Evolutionary conservation across 768 basidiomycete species (phyloP).

Genomic region (Mycena galopus): DNA sequence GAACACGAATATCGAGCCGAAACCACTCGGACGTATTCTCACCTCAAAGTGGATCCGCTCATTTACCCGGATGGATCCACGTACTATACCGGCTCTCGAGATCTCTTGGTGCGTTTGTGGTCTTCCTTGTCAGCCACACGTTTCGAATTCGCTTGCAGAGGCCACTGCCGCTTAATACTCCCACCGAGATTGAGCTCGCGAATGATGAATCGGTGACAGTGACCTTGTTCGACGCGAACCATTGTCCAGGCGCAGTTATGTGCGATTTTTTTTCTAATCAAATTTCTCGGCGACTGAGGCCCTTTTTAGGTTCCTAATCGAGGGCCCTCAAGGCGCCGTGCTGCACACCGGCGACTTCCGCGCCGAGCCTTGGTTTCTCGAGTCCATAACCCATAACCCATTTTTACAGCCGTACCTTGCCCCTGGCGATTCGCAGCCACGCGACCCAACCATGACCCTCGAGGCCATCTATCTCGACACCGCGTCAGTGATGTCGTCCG

Average conservation of each 20-base stretch:
- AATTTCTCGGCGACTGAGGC: background rate
- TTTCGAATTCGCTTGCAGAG: conserved; percentile 54
- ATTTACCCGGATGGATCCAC: conserved; percentile 60
- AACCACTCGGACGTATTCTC: conserved; percentile 71
- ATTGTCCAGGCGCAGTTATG: conserved; percentile 96
- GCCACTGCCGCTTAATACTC: conserved; percentile 71
- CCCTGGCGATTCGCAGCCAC: conserved; percentile 34
- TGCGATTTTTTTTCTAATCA: conserved; percentile 49
- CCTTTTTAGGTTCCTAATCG: conserved; percentile 81
- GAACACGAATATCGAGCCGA: conserved; percentile 65
- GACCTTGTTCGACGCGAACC: conserved; percentile 91
- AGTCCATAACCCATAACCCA: conserved; percentile 75
- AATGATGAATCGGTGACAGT: conserved; percentile 72
- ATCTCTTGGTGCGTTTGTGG: conserved; percentile 69
- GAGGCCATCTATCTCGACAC: conserved; percentile 91
- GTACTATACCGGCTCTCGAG: conserved; percentile 68
- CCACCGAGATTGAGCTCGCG: conserved; percentile 71
- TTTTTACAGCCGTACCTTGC: conserved; percentile 80
- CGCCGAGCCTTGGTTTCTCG: conserved; percentile 86
- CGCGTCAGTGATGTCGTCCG: conserved; percentile 66
- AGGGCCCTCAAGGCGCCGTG: conserved; percentile 75
- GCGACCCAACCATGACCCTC: conserved; percentile 55
- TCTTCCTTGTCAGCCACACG: background rate
- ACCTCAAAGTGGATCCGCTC: conserved; percentile 71
- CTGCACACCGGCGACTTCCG: conserved; percentile 96